Percentiles rank a stretch among this genome's conserved stretches.
Conservation (phyloP, 768 basidiomycete species). For the Megacollybia marginata region DNA sequence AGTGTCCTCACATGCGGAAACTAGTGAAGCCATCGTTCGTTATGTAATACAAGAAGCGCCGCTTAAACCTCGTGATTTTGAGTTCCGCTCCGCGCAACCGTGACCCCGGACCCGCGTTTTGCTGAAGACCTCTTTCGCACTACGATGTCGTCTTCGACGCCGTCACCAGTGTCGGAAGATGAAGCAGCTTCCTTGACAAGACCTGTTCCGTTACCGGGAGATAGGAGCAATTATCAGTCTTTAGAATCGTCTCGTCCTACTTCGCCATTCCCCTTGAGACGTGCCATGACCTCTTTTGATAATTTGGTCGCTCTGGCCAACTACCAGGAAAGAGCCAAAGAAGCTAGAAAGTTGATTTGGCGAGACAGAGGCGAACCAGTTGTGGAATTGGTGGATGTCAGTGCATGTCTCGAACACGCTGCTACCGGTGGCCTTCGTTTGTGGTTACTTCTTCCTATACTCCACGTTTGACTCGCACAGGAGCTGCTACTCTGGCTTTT, state of each 20-base stretch:
- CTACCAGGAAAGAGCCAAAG: conserved; percentile 66
- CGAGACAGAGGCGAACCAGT: conserved; percentile 73
- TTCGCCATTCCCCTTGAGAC: not conserved
- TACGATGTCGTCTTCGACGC: no score
- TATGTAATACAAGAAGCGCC: no score
- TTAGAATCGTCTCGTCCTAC: not conserved
- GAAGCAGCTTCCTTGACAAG: no score
- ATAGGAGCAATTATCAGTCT: no score
- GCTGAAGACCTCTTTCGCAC: no score
- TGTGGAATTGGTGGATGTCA: conserved; percentile 52
- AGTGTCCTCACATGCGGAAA: no score
- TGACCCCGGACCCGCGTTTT: no score
- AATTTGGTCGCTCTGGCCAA: conserved; percentile 81
- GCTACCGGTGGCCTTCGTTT: conserved; percentile 62
- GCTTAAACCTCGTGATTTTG: no score
- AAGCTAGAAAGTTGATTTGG: conserved; percentile 78
- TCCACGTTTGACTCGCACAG: conserved; percentile 28
- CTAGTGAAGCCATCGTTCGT: no score
- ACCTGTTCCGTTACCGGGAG: no score
- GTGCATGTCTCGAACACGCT: conserved; percentile 67
- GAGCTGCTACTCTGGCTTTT: conserved; percentile 76
- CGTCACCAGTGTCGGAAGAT: no score
- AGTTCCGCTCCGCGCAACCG: no score
- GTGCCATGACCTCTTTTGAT: conserved; percentile 70
- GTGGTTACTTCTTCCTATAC: conserved; percentile 21